Evolutionary conservation across 2,329 filamentous ascomycete genomes (phyloP).

Genomic region (Trichoderma oligosporum): DNA sequence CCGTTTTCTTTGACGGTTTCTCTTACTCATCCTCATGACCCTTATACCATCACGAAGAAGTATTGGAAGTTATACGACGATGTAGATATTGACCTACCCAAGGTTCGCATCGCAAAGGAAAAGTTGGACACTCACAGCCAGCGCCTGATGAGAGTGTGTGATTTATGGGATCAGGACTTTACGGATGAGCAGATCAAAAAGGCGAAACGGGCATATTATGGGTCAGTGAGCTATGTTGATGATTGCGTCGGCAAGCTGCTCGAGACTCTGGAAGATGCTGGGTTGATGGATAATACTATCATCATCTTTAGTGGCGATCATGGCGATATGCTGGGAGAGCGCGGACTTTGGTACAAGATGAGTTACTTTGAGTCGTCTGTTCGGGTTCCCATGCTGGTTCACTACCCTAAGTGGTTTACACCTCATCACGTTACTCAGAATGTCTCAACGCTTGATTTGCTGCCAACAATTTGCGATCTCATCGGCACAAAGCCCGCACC

Average conservation of each 20-base stretch:
- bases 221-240: slow-evolving; percentile 89
- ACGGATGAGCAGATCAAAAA: slow-evolving; percentile 81
- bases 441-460: slow-evolving; percentile 85
- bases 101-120: slow-evolving; percentile 72
- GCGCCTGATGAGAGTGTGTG: slow-evolving; percentile 80
- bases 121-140: slow-evolving; percentile 84
- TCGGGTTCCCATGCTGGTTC: slow-evolving; percentile 81
- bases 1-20: slow-evolving; percentile 89
- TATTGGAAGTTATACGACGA: slow-evolving; percentile 91
- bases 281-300: slow-evolving; percentile 80
- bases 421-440: slow-evolving; percentile 76
- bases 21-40: slow-evolving; percentile 90
- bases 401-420: slow-evolving; percentile 70
- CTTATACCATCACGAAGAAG: slow-evolving; percentile 88
- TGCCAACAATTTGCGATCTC: slow-evolving; percentile 83
- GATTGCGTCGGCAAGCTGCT: slow-evolving; percentile 85
- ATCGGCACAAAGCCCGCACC: slow-evolving; percentile 66
- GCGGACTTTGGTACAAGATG: slow-evolving; percentile 96
- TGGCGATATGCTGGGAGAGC: slow-evolving; percentile 92
- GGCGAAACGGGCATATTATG: slow-evolving; percentile 86
- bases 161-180: slow-evolving; percentile 80
- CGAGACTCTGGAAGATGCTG: slow-evolving; percentile 71
- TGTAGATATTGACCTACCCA: slow-evolving; percentile 80
- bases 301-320: slow-evolving; percentile 92
- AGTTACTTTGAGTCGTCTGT: slow-evolving; percentile 90